Base-by-base conservation (phyloP, 352 stramenopile genomes). In the Phytophthora constricta region DNA sequence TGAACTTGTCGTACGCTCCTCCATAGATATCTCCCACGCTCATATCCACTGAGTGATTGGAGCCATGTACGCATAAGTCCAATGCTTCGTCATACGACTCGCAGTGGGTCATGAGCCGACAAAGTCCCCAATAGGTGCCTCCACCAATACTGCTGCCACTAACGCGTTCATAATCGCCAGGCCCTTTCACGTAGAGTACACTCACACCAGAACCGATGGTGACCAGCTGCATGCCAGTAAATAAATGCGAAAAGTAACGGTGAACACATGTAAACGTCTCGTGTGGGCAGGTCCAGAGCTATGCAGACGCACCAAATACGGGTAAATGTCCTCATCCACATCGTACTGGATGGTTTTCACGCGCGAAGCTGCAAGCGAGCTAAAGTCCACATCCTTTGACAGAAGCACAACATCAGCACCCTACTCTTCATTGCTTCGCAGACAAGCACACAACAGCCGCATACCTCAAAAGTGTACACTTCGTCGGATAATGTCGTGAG, bases 21-120 rank as follows among this genome's bases (percentile, higher is more conserved):
- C 98, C 98, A 74, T 99, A 99, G 68, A 99, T 99, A 74, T 99
- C 98, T 23, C 96, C 96, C 31, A 99, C 98, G 66, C 98, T 98
- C 93, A 99, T 98, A 76, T 99, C 96, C 10, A 99, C 95, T 20
- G 83, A 83, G 57, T 86, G 74, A 68, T 95, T 95, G 52, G 83
- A 85, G 43, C 89, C 89, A 57, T 90, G 67, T 9, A 94, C 89
- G 39, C 82, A 87, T 43, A 93, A 76, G 52, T 96, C 87, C 37
- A 96, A 70, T 19, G 87, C 89, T 58, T 95, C 89, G 67, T 96
- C 89, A 64, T 93, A 96, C 55, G 86, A 86, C 41, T 82, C 66
- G 59, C 86, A 96, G 49, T 91, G 82, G n/a, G 95, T 98, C 33
- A 99, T 74, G 49, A 99, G 67, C 47, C 96, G 90, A 68, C 96